Evolutionary conservation across 345 rosid species (phyloP).

Genomic region (Eucalyptus leucophloia): DNA sequence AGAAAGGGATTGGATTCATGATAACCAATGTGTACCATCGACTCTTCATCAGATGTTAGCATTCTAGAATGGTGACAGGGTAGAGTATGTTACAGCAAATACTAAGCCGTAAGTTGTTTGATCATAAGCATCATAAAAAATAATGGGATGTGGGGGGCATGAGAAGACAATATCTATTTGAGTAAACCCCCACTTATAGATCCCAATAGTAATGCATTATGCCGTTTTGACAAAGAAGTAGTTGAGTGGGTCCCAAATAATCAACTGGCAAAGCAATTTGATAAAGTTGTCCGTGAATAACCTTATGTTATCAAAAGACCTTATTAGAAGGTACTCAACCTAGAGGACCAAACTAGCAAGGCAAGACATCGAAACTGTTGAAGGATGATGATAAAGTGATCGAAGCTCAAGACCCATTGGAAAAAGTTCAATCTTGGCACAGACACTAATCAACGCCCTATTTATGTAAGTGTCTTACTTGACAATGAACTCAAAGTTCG

Average conservation of each 20-base stretch:
- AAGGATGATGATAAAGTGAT: neutral
- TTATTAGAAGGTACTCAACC: neutral
- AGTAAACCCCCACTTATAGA: neutral
- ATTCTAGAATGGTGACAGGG: neutral
- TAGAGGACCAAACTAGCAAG: too few relatives aligned
- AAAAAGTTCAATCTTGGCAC: too few relatives aligned
- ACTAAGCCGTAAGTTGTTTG: neutral
- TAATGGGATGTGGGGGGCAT: neutral
- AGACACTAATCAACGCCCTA: neutral
- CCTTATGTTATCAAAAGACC: neutral
- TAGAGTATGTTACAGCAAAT: neutral
- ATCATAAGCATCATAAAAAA: neutral
- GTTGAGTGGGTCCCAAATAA: neutral
- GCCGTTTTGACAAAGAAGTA: neutral
- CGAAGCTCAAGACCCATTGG: neutral
- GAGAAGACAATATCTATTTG: too few relatives aligned
- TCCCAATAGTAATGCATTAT: neutral
- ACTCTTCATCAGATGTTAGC: neutral
- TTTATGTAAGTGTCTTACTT: neutral
- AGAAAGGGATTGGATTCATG: neutral
- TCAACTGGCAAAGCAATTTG: neutral
- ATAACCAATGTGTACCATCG: neutral
- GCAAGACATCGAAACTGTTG: neutral
- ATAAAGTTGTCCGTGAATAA: neutral
- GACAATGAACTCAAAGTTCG: neutral